Base-by-base conservation (phyloP, 768 basidiomycete genomes). In the Podaxis pistillaris region DNA sequence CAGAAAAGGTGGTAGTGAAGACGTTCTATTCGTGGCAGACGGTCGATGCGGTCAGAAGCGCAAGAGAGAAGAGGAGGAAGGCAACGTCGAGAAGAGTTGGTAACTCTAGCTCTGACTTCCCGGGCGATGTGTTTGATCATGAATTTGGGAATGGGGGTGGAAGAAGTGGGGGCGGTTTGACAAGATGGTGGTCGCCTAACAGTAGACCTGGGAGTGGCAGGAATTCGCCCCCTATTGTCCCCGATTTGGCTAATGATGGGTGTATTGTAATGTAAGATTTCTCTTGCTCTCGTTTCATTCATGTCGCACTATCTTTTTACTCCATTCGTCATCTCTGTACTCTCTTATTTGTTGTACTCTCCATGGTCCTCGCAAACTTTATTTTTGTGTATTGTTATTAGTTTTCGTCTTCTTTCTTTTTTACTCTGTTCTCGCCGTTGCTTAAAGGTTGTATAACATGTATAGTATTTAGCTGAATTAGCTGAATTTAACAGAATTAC, bases 21-120 rank as follows among this genome's bases (percentile, higher is more conserved):
- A 86, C 89, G 26, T 95, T 93, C 72, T 89, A 90, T 73, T 86
- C 88, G 54, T 93, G 90, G 90, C 90, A 93, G 78, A 89, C 84
- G 9, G 91, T 94, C 40, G 93, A 94, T 70, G 85, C 86, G 0
- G 91, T 93, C 53, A 80, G 81, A 63, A 76, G 80, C 37, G 82
- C 80, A 58, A 79, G 89, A 69, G 88, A 88, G 79, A 89, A 86
- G 77, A 79, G 85, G 65, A 81, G 85, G 62, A 90, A 85, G 73
- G 67, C 79, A 47, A 68, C 67, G 56, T 75, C 77, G 58, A 78
- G 80, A 70, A 76, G 84, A 59, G 73, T 72, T 3, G 76, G 72
- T 51, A 83, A 78, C 51, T 79, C 74, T 58, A 74, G 72, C n/a
- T 30, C 51, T 19, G 51, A 53, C 47, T 75, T 61, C 58, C 64